A percentile compares a stretch with the other conserved stretches of the same genome.
These are phyloP conservation scores for Trypethelium eluteriae DNA, from an alignment of 495 filamentous ascomycete genomes.

Conservation along the genomic window DNA sequence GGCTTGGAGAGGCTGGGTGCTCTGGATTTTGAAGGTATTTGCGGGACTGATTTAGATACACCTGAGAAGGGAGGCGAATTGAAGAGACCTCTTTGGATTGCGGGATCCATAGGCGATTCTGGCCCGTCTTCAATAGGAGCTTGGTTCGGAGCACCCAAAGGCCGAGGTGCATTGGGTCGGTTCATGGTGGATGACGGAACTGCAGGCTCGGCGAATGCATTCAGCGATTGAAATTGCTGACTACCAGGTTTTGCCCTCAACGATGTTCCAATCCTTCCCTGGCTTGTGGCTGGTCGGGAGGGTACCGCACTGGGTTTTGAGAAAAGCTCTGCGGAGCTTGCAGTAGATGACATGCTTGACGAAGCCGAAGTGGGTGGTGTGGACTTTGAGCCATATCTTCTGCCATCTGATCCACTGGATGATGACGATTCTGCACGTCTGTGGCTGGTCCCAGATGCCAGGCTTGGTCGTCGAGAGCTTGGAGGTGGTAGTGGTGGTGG, in stretches of 20 bases:
- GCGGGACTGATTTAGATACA: slow-evolving; percentile 1
- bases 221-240: slow-evolving; percentile 6
- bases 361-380: slow-evolving; percentile 21
- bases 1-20: slow-evolving; percentile 20
- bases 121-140: slow-evolving; percentile 23
- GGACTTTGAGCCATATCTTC: slow-evolving; percentile 2
- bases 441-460: background rate
- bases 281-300: background rate
- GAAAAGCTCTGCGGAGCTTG: slow-evolving; percentile 13
- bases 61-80: slow-evolving; percentile 19
- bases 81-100: slow-evolving; percentile 41
- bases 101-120: slow-evolving; percentile 56
- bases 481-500: background rate
- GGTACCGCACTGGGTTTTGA: background rate
- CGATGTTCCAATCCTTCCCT: background rate
- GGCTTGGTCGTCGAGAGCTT: background rate
- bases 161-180: slow-evolving; percentile 20
- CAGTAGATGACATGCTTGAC: slow-evolving; percentile 21
- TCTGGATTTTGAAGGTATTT: slow-evolving; percentile 25
- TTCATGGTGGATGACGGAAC: slow-evolving; percentile 12
- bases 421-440: background rate
- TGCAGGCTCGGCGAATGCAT: slow-evolving; percentile 4
- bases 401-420: background rate
- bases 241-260: background rate
- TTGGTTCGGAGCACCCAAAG: slow-evolving; percentile 13